Evolutionary conservation across 495 filamentous ascomycete genomes (phyloP).

Genomic region (Podospora australis): DNA sequence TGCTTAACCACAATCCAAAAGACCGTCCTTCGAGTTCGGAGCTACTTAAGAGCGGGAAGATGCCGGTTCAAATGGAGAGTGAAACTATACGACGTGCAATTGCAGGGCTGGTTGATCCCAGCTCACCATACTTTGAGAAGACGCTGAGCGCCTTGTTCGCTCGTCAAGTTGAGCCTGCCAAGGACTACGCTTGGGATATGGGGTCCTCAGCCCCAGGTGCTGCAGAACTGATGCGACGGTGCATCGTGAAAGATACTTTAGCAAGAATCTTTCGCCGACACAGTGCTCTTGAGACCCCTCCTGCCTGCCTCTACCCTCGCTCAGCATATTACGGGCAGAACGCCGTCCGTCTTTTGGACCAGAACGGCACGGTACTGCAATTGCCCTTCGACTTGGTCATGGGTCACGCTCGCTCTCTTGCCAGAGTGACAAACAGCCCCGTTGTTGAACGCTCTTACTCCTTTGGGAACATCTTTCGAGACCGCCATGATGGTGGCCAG

Average conservation of each 20-base stretch:
- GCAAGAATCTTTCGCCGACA: constrained; percentile 80
- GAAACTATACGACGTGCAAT: constrained; percentile 80
- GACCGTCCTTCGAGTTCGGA: constrained; percentile 81
- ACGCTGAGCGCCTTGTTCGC: constrained; percentile 81
- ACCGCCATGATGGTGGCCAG: constrained; percentile 63
- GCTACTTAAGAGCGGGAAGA: constrained; percentile 76
- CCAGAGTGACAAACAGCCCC: constrained; percentile 52
- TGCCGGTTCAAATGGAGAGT: constrained; percentile 87
- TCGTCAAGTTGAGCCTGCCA: constrained; percentile 60
- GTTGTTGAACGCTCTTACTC: constrained; percentile 72
- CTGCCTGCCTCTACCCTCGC: constrained; percentile 71
- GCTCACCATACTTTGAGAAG: constrained; percentile 82
- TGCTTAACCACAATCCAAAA: constrained; percentile 73
- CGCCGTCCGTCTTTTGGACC: constrained; percentile 70
- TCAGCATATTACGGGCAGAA: constrained; percentile 65
- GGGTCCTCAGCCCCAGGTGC: constrained; percentile 45
- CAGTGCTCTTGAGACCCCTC: constrained; percentile 75
- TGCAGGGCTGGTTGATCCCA: constrained; percentile 69
- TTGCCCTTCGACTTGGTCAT: constrained; percentile 88
- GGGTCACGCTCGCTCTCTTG: constrained; percentile 80
- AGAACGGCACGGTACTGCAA: constrained; percentile 77
- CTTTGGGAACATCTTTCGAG: constrained; percentile 85
- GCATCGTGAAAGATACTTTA: constrained; percentile 68
- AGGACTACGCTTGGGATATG: constrained; percentile 85
- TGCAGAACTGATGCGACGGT: constrained; percentile 61